A percentile compares a stretch with the other conserved stretches of the same genome.
Evolutionary conservation across 2,329 filamentous ascomycete genomes (phyloP).

Genomic region (Pseudodiploospora longispora): DNA sequence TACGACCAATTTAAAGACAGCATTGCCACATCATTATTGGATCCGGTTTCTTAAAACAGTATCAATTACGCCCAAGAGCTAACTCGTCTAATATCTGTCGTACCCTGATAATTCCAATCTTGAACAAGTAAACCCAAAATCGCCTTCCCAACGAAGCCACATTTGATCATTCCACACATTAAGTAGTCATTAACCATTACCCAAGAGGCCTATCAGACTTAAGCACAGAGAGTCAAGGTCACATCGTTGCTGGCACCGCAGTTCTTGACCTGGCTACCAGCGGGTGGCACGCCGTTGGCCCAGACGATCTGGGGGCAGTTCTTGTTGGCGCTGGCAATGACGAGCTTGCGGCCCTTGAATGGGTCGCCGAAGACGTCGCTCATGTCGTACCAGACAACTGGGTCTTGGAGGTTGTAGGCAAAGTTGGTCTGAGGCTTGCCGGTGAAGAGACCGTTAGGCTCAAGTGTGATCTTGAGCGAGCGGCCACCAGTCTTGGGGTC

Average conservation of each 20-base stretch:
- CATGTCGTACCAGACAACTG: constrained; percentile 31
- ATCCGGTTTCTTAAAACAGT: too few species aligned
- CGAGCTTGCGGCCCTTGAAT: constrained; percentile 26
- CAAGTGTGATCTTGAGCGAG: constrained; percentile 29
- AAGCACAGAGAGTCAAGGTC: constrained; percentile 27
- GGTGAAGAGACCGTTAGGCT: constrained; percentile 28
- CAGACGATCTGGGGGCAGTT: constrained; percentile 29
- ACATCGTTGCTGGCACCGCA: constrained; percentile 25
- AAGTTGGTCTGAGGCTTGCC: constrained; percentile 32
- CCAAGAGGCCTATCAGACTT: not conserved
- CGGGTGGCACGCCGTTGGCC: constrained; percentile 25
- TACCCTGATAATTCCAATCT: too few species aligned
- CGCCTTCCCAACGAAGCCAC: too few species aligned
- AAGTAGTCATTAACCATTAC: too few species aligned
- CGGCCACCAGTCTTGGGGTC: constrained; percentile 31
- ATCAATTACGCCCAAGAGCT: too few species aligned
- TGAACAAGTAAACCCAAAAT: too few species aligned
- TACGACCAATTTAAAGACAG: too few species aligned
- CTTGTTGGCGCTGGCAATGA: constrained; percentile 18
- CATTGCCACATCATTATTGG: too few species aligned
- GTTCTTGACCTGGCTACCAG: constrained; percentile 29
- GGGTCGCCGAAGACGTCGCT: constrained; percentile 32
- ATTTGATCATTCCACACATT: too few species aligned
- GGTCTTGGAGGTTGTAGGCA: constrained; percentile 29
- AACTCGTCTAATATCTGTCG: too few species aligned